phyloP scores from a whole-genome alignment of 1,284 basidiomycete species.

The Ganoderma resinaceum region DNA sequence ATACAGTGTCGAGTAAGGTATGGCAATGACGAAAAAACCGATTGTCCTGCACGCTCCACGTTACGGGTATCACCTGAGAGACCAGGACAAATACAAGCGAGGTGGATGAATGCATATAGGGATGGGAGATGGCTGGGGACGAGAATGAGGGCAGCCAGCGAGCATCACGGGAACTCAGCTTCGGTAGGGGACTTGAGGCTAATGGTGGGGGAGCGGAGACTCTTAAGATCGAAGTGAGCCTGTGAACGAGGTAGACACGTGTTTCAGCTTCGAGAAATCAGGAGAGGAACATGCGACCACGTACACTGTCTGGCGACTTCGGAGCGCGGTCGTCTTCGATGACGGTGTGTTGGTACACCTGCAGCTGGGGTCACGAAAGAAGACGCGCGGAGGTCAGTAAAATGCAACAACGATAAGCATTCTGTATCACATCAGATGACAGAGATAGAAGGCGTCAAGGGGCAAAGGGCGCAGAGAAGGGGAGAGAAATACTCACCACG shows the following conservation, averaged over 20 bases:
- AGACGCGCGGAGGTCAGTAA: neutral
- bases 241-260: neutral
- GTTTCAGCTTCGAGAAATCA: neutral
- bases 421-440: neutral
- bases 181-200: constrained; percentile 6
- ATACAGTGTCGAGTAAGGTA: constrained; percentile 6
- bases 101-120: neutral
- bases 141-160: neutral
- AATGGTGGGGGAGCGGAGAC: constrained; percentile 8
- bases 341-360: constrained; percentile 21
- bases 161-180: neutral
- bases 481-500: constrained; percentile 13
- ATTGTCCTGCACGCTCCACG: neutral
- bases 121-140: neutral
- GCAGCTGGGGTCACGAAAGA: constrained; percentile 8
- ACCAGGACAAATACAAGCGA: neutral
- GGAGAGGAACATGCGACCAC: neutral
- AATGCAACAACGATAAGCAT: neutral
- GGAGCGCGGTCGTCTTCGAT: constrained; percentile 17
- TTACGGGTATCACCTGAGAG: constrained; percentile 1
- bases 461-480: neutral
- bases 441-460: neutral
- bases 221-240: constrained; percentile 13
- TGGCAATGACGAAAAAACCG: neutral
- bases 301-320: constrained; percentile 12